Base-by-base conservation (phyloP, 805 yeast species). In the Grigorovia transvaalensis region DNA sequence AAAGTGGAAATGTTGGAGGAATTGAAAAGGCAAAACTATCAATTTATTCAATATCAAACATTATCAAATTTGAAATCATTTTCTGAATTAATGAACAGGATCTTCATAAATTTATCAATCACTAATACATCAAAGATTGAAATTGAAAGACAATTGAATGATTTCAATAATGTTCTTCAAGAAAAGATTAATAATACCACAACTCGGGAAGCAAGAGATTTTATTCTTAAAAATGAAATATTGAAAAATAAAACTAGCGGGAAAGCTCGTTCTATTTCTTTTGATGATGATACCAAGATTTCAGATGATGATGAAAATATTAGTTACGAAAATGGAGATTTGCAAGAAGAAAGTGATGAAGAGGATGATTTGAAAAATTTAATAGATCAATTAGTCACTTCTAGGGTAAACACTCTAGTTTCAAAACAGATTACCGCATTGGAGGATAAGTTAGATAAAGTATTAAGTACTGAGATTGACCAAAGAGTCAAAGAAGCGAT, bases 21-120 rank as follows among this genome's bases (percentile, higher is more conserved):
- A 17, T 51, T 55, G 9, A 50, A 54, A 30, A 38, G 44, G 27
- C 52, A 55, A 44, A 53, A 60, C 19, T 56, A 59, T 41, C 60
- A 61, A 48, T 56, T 59, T 45, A 58, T 64, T 29, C 65, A 61
- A 48, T 60, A 55, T 48, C 68, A 65, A 51, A 62, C 67, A 5
- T 43, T 59, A 5, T 53, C 63, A 2, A 63, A 61, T 49, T 61
- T 63, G 33, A 62, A 65, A 35, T 52, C 57, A 15, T 51, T 66
- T 12, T 46, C 64, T 8, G 47, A 53, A 6, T 54, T 59, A 7
- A 51, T 66, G n/a, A 50, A 61, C n/a, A 60, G 58, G 20, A 58
- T 65, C 12, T 65, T 66, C 43, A 58, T 61, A 19, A 60, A 57
- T 46, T 47, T 65, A 23, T 62, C 66, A 18, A 59, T 66, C 48